Evolutionary conservation across 768 basidiomycete genomes (phyloP).

Genomic region (Pseudohyphozyma bogoriensis): DNA sequence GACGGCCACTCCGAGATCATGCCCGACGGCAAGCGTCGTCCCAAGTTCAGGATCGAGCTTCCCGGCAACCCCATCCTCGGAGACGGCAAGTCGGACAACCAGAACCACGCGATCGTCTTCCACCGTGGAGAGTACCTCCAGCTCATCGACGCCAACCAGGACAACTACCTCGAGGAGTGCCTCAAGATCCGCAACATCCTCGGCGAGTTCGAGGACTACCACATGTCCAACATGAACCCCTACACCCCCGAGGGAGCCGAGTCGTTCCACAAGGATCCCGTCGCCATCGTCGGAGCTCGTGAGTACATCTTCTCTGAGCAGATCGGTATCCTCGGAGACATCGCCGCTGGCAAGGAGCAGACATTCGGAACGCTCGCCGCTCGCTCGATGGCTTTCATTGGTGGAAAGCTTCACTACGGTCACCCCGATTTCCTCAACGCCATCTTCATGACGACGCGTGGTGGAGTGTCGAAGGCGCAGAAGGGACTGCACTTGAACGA

Average conservation of each 20-base stretch:
- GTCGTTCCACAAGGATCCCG: conserved; percentile 78
- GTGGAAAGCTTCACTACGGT: conserved; percentile 96
- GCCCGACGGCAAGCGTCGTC: conserved; percentile 73
- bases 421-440: conserved; percentile 99
- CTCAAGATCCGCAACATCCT: conserved; percentile 98
- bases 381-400: conserved; percentile 90
- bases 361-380: conserved; percentile 98
- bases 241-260: conserved; percentile 48
- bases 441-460: conserved; percentile 94
- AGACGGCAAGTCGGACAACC: conserved; percentile 98
- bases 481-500: conserved; percentile 99
- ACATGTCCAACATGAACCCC: conserved; percentile 73
- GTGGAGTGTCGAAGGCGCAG: conserved; percentile 97
- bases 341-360: conserved; percentile 98
- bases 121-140: conserved; percentile 98
- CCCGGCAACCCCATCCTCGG: conserved; percentile 98
- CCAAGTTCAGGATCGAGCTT: conserved; percentile 96
- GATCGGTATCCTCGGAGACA: conserved; percentile 95
- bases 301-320: conserved; percentile 99
- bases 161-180: conserved; percentile 99
- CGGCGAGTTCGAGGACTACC: conserved; percentile 91
- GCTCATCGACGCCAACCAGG: conserved; percentile 98
- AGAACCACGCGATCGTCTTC: conserved; percentile 99
- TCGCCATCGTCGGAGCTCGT: conserved; percentile 95
- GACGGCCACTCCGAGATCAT: conserved; percentile 96